Conservation (phyloP, 208 protist genomes). For the Trypanosoma caninum region DNA sequence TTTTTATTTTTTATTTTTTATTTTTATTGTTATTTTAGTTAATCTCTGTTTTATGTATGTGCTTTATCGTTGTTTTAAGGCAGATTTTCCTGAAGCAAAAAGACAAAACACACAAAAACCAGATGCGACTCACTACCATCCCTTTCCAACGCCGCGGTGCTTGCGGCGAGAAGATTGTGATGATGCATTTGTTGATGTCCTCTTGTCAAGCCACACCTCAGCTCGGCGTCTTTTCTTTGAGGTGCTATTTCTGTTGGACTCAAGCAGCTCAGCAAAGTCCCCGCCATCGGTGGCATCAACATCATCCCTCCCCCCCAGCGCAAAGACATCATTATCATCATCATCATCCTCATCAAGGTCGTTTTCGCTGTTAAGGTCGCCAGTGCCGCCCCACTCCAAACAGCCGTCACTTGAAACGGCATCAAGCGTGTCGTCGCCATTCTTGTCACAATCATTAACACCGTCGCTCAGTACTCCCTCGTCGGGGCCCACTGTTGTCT, state of each 20-base stretch:
- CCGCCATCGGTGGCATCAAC: conserved; percentile 50
- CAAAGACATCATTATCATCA: conserved; percentile 31
- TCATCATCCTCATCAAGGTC: conserved; percentile 40
- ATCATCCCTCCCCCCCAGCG: conserved; percentile 28
- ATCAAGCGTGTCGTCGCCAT: conserved; percentile 35
- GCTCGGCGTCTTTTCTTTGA: conserved; percentile 73
- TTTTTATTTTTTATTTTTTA: background rate
- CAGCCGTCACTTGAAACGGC: conserved; percentile 42
- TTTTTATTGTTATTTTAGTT: background rate
- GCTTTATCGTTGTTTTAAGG: background rate
- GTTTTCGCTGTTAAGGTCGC: conserved; percentile 30
- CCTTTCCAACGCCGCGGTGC: background rate
- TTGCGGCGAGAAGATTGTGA: background rate
- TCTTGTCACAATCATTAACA: conserved; percentile 1
- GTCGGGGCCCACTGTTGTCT: conserved; percentile 17
- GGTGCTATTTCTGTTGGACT: conserved; percentile 44
- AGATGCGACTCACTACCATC: background rate
- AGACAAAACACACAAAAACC: background rate
- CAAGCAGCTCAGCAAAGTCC: conserved; percentile 80
- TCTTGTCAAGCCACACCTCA: conserved; percentile 64
- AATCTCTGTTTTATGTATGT: background rate
- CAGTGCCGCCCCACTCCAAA: conserved; percentile 72
- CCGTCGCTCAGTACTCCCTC: conserved; percentile 30
- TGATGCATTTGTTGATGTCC: conserved; percentile 13
- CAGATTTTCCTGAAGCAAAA: background rate